phyloP scores from a whole-genome alignment of 169 alveolate genomes.

The Miamiensis avidus region DNA sequence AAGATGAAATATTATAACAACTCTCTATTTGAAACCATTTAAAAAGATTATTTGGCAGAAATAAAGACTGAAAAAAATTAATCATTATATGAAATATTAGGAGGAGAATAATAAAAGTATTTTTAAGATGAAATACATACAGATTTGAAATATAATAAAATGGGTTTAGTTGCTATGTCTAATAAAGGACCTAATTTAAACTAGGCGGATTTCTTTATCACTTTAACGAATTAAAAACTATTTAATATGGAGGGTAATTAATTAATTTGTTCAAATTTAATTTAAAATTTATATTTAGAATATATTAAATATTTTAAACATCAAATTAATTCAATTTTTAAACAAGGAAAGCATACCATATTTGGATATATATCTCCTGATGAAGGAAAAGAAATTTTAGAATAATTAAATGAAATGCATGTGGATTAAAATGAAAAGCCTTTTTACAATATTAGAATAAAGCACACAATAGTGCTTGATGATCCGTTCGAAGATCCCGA shows the following conservation, averaged over 20 bases:
- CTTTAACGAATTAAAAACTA: slow-evolving; percentile 73
- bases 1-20: slow-evolving; percentile 91
- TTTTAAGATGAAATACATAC: slow-evolving; percentile 81
- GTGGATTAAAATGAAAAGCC: slow-evolving; percentile 86
- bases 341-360: slow-evolving; percentile 89
- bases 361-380: slow-evolving; percentile 83
- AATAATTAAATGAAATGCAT: slow-evolving; percentile 77
- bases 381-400: slow-evolving; percentile 85
- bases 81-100: slow-evolving; percentile 44
- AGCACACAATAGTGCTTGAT: slow-evolving; percentile 88
- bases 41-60: slow-evolving; percentile 87
- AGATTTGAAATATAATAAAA: slow-evolving; percentile 67
- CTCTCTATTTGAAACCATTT: slow-evolving; percentile 84
- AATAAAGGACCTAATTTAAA: slow-evolving; percentile 82
- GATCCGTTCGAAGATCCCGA: slow-evolving; percentile 92
- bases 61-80: slow-evolving; percentile 67
- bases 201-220: slow-evolving; percentile 85
- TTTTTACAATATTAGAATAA: slow-evolving; percentile 84
- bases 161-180: slow-evolving; percentile 86
- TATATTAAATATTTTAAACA: too few species aligned
- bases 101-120: slow-evolving; percentile 31
- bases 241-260: slow-evolving; percentile 68
- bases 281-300: too few species aligned
- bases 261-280: too few species aligned
- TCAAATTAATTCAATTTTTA: too few species aligned